Evolutionary conservation across 2,329 filamentous ascomycete genomes (phyloP).

Genomic region (Fusarium papillatum): DNA sequence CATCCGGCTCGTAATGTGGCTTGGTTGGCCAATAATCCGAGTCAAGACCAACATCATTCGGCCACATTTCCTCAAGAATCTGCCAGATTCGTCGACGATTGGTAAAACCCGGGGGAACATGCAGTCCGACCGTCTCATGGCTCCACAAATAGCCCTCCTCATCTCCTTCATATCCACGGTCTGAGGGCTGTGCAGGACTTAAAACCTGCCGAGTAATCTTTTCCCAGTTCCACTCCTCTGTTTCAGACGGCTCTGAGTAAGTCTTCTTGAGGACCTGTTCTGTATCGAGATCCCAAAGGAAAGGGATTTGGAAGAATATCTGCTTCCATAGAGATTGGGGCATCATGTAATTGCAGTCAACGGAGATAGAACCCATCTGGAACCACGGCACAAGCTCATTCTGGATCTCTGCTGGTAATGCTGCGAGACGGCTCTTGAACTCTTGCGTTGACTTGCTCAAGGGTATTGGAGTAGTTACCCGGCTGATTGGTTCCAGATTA

Average conservation of each 20-base stretch:
- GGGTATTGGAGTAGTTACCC: not conserved
- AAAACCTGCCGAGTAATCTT: slow-evolving; percentile 14
- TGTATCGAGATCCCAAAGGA: slow-evolving; percentile 15
- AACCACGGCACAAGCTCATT: not conserved
- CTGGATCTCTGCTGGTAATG: not conserved
- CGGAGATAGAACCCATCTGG: not conserved
- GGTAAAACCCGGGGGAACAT: not conserved
- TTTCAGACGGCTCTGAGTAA: not conserved
- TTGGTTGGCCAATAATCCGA: not conserved
- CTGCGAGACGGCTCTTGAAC: not conserved
- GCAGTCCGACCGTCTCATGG: not conserved
- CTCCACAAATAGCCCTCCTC: not conserved
- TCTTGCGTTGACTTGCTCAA: not conserved
- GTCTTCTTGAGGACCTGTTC: not conserved
- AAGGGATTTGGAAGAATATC: slow-evolving; percentile 9
- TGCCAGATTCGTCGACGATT: slow-evolving; percentile 26
- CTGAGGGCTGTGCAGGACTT: not conserved
- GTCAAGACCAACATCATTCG: not conserved
- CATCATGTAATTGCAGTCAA: not conserved
- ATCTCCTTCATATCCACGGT: not conserved
- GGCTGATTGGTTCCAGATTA: not conserved
- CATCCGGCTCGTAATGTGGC: not conserved
- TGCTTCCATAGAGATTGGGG: slow-evolving; percentile 6
- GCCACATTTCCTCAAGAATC: slow-evolving; percentile 20
- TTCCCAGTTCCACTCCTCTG: slow-evolving; percentile 11